Conservation (phyloP, 2,329 filamentous ascomycete species). For the Lecanoromycetidae sp. region DNA sequence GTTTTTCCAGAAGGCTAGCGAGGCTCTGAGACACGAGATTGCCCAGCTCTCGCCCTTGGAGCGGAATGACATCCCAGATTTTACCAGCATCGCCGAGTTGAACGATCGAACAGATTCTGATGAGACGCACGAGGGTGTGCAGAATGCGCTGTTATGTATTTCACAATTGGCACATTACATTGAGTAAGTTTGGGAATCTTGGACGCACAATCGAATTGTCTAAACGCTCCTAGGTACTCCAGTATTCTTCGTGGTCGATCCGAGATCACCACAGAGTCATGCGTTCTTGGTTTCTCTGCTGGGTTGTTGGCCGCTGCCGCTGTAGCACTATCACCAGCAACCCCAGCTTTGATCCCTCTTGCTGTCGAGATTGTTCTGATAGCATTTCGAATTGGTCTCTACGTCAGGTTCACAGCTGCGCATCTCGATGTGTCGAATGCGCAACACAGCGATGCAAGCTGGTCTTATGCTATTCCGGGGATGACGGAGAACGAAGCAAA, state of each 20-base stretch:
- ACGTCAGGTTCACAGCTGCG: constrained; percentile 42
- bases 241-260: constrained; percentile 1
- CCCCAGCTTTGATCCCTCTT: constrained; percentile 49
- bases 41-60: constrained; percentile 10
- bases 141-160: constrained; percentile 12
- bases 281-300: constrained; percentile 54
- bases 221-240: constrained; percentile 5
- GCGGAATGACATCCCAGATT: constrained; percentile 5
- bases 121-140: constrained; percentile 9
- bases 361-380: constrained; percentile 53
- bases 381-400: constrained; percentile 52
- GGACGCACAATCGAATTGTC: background rate
- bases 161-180: constrained; percentile 17
- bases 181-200: constrained; percentile 3
- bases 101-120: background rate
- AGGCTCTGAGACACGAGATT: constrained; percentile 13
- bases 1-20: constrained; percentile 8
- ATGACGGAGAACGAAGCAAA: constrained; percentile 41
- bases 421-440: background rate
- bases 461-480: constrained; percentile 55
- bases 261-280: constrained; percentile 20
- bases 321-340: constrained; percentile 50
- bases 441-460: constrained; percentile 28
- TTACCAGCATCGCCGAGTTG: constrained; percentile 16
- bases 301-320: constrained; percentile 59